Evolutionary conservation across 495 filamentous ascomycete genomes (phyloP).

Genomic region (Penicillium riverlandense): DNA sequence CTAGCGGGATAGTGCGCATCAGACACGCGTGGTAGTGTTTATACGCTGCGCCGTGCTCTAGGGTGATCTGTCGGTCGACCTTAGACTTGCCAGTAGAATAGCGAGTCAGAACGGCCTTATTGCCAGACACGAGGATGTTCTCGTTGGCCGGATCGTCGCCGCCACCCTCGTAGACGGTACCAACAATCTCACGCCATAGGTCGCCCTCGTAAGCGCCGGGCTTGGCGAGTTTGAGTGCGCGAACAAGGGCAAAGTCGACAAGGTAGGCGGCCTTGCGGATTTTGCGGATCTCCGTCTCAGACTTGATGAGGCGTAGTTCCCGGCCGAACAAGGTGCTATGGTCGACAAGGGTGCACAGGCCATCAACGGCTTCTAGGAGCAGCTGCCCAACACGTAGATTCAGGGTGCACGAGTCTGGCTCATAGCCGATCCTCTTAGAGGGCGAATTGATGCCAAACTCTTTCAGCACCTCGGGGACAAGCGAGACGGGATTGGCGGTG

Average conservation of each 20-base stretch:
- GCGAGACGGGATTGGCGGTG: slow-evolving; percentile 13
- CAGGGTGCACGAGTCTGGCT: slow-evolving; percentile 13
- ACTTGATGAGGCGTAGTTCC: slow-evolving; percentile 17
- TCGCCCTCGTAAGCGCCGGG: slow-evolving; percentile 18
- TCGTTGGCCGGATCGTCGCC: slow-evolving; percentile 19
- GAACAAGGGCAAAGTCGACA: slow-evolving; percentile 14
- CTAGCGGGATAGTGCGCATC: slow-evolving; percentile 18
- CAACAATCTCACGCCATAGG: slow-evolving; percentile 15
- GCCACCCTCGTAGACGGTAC: slow-evolving; percentile 16
- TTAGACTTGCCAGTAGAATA: slow-evolving; percentile 17
- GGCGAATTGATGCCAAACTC: slow-evolving; percentile 12
- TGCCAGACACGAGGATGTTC: slow-evolving; percentile 20
- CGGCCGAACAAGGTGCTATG: slow-evolving; percentile 13
- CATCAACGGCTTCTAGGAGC: slow-evolving; percentile 9
- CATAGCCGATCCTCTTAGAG: slow-evolving; percentile 15
- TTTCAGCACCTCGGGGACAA: slow-evolving; percentile 12
- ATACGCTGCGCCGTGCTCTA: slow-evolving; percentile 16
- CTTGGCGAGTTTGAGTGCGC: slow-evolving; percentile 15
- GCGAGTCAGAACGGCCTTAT: slow-evolving; percentile 18
- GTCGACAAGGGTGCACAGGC: slow-evolving; percentile 12
- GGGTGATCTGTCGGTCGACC: slow-evolving; percentile 15
- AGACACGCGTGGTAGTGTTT: slow-evolving; percentile 19
- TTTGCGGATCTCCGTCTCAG: slow-evolving; percentile 15
- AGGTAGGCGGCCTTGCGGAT: slow-evolving; percentile 19
- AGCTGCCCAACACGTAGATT: slow-evolving; percentile 11